Evolutionary conservation across 2,329 filamentous ascomycete genomes (phyloP).

Genomic region (Aspergillus hiratsukae): DNA sequence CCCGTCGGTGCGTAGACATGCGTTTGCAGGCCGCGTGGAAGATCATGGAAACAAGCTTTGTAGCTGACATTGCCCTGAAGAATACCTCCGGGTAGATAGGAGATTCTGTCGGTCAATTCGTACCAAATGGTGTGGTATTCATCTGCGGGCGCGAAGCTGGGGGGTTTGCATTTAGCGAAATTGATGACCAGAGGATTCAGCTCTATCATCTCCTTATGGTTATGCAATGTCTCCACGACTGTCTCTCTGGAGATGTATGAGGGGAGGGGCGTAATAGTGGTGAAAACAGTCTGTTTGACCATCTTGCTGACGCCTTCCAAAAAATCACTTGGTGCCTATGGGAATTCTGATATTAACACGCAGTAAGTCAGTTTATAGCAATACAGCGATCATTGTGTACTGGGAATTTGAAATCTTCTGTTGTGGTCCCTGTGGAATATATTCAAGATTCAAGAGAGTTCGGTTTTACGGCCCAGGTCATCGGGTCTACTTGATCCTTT

Average conservation of each 20-base stretch:
- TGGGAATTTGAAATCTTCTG: not conserved
- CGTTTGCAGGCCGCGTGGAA: constrained; percentile 69
- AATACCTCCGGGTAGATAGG: constrained; percentile 65
- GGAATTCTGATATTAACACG: not conserved
- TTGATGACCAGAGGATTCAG: constrained; percentile 78
- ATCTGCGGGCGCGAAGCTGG: constrained; percentile 61
- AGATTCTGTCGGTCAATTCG: constrained; percentile 69
- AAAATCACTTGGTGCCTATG: not conserved
- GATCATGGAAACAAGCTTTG: constrained; percentile 74
- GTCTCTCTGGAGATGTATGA: constrained; percentile 61
- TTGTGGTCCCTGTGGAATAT: not conserved
- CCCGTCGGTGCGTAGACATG: constrained; percentile 80
- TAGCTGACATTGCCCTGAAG: constrained; percentile 67
- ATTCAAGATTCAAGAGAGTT: not conserved
- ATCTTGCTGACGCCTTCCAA: constrained; percentile 38
- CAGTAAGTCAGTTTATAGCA: not conserved
- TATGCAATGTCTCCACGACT: constrained; percentile 71
- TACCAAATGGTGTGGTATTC: constrained; percentile 75
- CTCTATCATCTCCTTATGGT: constrained; percentile 79
- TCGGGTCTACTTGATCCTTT: not conserved
- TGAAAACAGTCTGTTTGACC: constrained; percentile 69
- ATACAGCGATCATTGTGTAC: not conserved
- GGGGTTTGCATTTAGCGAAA: constrained; percentile 63
- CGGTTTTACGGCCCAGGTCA: not conserved
- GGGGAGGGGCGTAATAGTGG: constrained; percentile 74